Conservation (phyloP, 495 filamentous ascomycete species). For the Penicillium parvum region DNA sequence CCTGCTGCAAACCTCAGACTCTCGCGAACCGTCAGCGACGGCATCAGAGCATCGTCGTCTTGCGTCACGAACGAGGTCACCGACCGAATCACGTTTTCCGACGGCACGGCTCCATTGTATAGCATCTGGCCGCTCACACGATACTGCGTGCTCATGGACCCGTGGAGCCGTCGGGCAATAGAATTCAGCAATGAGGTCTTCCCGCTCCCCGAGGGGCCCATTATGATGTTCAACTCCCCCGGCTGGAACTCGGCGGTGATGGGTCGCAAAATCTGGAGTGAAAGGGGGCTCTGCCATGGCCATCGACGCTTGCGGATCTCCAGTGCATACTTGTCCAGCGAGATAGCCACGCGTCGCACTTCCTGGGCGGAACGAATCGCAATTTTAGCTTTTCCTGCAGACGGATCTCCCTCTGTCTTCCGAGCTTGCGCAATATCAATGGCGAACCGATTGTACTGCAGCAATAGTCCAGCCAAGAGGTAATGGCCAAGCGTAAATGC, state of each 20-base stretch:
- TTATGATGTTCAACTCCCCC: constrained; percentile 66
- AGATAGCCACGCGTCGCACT: constrained; percentile 54
- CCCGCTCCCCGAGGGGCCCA: constrained; percentile 72
- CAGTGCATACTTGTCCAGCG: constrained; percentile 55
- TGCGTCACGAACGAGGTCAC: constrained; percentile 72
- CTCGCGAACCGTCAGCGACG: constrained; percentile 70
- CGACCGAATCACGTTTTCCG: constrained; percentile 59
- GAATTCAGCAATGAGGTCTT: constrained; percentile 69
- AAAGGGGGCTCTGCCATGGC: constrained; percentile 40
- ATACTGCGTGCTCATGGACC: constrained; percentile 52
- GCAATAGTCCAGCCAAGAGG: constrained; percentile 47
- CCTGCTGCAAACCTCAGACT: constrained; percentile 65
- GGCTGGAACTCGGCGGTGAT: constrained; percentile 58
- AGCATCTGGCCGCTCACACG: constrained; percentile 52
- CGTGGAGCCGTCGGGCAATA: constrained; percentile 60
- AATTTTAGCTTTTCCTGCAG: constrained; percentile 60
- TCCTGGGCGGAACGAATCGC: constrained; percentile 45
- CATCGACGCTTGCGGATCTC: constrained; percentile 55
- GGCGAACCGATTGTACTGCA: constrained; percentile 55
- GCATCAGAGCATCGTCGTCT: constrained; percentile 68
- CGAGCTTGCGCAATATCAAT: constrained; percentile 57
- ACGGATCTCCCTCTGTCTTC: constrained; percentile 49
- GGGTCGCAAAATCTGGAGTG: constrained; percentile 57
- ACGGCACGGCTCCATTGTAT: constrained; percentile 64
- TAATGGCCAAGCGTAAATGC: constrained; percentile 56